Evolutionary conservation across 139 green algal genomes (phyloP), one percentile per base, ranked within the genome.

Genomic region (Chlamydomonas incerta): DNA sequence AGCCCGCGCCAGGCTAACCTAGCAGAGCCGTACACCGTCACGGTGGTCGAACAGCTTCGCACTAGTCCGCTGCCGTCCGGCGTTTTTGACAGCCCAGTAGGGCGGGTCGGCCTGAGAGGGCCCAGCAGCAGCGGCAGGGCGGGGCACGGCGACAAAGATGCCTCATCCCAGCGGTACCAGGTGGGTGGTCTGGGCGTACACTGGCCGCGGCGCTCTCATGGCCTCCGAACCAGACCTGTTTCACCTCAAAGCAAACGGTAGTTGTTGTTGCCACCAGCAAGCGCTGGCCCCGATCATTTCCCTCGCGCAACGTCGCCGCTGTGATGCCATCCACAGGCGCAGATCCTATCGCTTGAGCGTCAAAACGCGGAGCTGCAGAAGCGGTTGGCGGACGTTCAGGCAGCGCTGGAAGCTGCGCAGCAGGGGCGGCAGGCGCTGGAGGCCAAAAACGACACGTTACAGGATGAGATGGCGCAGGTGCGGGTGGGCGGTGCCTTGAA

Each of bases 291-390:
- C n/a, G n/a, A n/a, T n/a, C n/a, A n/a, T n/a, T n/a, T n/a, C n/a
- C n/a, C n/a, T n/a, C n/a, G n/a, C n/a, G n/a, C n/a, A n/a, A n/a
- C n/a, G n/a, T n/a, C n/a, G n/a, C n/a, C n/a, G n/a, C n/a, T n/a
- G n/a, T n/a, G n/a, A n/a, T n/a, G n/a, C n/a, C n/a, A 67, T 17
- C 28, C 29, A 3, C 65, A 85, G 80, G 67, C 67, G 11, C 80
- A 85, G 23, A 58, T 85, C 31, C 50, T 46, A 31, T 77, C 66
- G 33, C 50, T 85, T 50, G 80, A 85, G 80, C 80, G 67, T 0
- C 80, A 85, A 11, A 85, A 77, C 34, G 66, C 66, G 28, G 80
- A 85, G 31, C 50, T 85, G 52, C 80, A 77, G 33, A 68, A 69
- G 66, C 46, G 67, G 66, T 11, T 76, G n/a, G 24, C 52, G 2